Conservation (phyloP, 306 rosid species). For the Hippophae gyantsensis region DNA sequence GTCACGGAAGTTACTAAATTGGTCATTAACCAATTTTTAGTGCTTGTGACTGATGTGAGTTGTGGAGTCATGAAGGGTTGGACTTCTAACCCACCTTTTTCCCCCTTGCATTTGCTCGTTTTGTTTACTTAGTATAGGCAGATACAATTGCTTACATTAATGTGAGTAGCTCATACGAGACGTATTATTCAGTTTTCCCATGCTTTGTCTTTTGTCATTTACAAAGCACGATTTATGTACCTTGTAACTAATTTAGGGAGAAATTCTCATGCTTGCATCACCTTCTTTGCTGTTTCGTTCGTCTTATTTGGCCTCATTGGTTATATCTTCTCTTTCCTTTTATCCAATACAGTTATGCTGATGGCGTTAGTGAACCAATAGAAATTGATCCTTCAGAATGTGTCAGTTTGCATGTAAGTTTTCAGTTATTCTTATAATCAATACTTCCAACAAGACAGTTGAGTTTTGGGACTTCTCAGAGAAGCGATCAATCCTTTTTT, state of each 20-base stretch:
- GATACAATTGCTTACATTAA: too few relatives aligned
- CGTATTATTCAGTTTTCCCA: too few relatives aligned
- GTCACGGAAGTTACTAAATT: too few relatives aligned
- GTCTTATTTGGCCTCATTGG: conserved; percentile 8
- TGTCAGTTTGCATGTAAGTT: conserved; percentile 39
- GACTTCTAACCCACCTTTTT: too few relatives aligned
- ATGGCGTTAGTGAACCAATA: conserved; percentile 37
- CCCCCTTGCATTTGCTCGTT: too few relatives aligned
- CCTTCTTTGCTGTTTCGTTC: conserved; percentile 2
- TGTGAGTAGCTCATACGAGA: too few relatives aligned
- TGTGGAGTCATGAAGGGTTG: too few relatives aligned
- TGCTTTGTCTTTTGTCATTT: too few relatives aligned
- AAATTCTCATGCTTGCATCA: neutral
- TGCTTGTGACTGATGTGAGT: neutral
- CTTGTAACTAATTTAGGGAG: too few relatives aligned
- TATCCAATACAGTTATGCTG: conserved; percentile 42
- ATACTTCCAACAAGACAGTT: conserved; percentile 11
- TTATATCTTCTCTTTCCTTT: conserved; percentile 18
- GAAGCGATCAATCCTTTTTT: conserved; percentile 21
- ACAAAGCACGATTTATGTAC: too few relatives aligned
- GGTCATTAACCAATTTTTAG: too few relatives aligned
- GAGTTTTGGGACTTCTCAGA: conserved; percentile 1
- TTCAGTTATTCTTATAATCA: neutral
- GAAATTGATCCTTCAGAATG: conserved; percentile 39
- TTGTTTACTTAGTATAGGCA: too few relatives aligned